Base-by-base conservation (phyloP, 2,329 filamentous ascomycete genomes). In the Monosporascus sp. region DNA sequence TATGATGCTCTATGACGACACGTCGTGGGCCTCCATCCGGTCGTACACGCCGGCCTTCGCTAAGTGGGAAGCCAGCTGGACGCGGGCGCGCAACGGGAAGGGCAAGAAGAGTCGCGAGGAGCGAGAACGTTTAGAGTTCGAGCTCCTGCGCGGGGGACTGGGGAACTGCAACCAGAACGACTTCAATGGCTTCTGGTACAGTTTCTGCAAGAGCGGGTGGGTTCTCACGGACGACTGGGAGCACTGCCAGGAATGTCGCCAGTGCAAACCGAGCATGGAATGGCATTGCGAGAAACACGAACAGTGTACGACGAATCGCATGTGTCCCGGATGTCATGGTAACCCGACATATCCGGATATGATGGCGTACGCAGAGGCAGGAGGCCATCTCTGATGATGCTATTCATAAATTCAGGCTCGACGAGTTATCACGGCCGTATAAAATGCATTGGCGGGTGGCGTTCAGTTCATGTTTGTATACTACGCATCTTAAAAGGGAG, bases 251-350 rank as follows among this genome's bases (percentile, higher is more conserved):
- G 65, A 69, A 58, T 69, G 66, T 48, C 61, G 61, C 18, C 34
- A 56, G 48, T 69, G 66, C 48, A 60, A 62, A 22, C 54, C 65
- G 20, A 65, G 56, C 48, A 53, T 37, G 17, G 66, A 69, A 45
- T 69, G 66, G 66, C 66, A 69, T 46, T 69, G 66, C 48, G 62
- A 63, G 34, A 66, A 68, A 51, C 66, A 69, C 50, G 60, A 60
- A 25, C 62, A 60, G 37, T 69, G 66, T 41, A 66, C 63, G 15
- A 60, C 61, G 18, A 61, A 66, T 44, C 59, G 62, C n/a, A 54
- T 62, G 31, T 69, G 66, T 47, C 53, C 63, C 9, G 60, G 57
- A 37, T 69, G 66, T 47, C 42, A 46, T 8, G 58, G 58, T 24
- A 59, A 60, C 14, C 54, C 58, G 17, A 60, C 60, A 38, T 63